Conservation (phyloP, 2,329 filamentous ascomycete genomes). For the Stagonosporopsis vannaccii region DNA sequence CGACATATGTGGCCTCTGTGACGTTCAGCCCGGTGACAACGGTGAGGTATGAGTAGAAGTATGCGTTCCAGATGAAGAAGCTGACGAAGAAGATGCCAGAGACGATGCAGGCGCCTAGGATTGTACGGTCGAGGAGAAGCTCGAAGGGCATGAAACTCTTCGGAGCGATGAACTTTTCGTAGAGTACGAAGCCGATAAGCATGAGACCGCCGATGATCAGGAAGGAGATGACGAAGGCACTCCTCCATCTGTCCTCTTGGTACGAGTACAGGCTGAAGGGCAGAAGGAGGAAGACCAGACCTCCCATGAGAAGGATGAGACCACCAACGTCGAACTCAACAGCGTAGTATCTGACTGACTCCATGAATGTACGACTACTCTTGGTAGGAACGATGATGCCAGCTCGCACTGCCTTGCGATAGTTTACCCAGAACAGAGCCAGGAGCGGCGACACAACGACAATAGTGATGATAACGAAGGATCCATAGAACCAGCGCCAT, state of each 20-base stretch:
- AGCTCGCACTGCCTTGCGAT: conserved; percentile 64
- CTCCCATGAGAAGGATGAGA: conserved; percentile 65
- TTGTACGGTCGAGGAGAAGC: conserved; percentile 58
- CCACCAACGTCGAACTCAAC: conserved; percentile 70
- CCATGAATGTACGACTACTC: conserved; percentile 54
- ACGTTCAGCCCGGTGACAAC: conserved; percentile 46
- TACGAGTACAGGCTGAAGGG: conserved; percentile 65
- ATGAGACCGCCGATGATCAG: conserved; percentile 46
- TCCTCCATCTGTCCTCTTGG: conserved; percentile 41
- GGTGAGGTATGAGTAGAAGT: conserved; percentile 51
- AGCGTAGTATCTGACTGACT: conserved; percentile 62
- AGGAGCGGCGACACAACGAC: conserved; percentile 67
- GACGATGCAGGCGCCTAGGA: conserved; percentile 60
- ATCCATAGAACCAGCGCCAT: conserved; percentile 73
- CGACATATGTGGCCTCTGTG: conserved; percentile 45
- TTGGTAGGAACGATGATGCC: conserved; percentile 57
- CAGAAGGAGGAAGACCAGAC: conserved; percentile 71
- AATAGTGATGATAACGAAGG: conserved; percentile 69
- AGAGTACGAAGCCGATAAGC: conserved; percentile 48
- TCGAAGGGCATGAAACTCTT: conserved; percentile 54
- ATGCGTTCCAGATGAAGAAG: conserved; percentile 48
- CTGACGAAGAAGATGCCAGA: conserved; percentile 46
- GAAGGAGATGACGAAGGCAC: conserved; percentile 49
- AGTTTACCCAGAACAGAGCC: conserved; percentile 62
- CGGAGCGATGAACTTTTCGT: conserved; percentile 50